Evolutionary conservation across 108 stramenopile genomes (phyloP).

Genomic region (Conticribra guillardii): DNA sequence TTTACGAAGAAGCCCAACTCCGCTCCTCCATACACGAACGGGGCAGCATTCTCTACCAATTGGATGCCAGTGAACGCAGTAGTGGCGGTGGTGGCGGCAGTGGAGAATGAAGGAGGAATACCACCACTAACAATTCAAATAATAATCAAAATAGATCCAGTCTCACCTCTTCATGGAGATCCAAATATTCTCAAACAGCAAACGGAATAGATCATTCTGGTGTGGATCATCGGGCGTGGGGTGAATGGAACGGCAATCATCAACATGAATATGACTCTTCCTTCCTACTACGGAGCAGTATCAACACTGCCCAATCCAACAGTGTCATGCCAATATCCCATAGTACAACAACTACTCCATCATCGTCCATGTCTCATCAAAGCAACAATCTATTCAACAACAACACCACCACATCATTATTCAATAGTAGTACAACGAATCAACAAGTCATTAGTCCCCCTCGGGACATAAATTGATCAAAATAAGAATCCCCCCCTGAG

Average conservation of each 20-base stretch:
- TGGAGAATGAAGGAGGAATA: not conserved
- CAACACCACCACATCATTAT: not conserved
- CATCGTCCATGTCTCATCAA: not conserved
- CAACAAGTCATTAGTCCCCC: constrained; percentile 1
- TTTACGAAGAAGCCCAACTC: constrained; percentile 13
- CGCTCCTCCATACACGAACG: not conserved
- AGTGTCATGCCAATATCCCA: too few species aligned
- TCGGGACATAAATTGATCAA: constrained; percentile 21
- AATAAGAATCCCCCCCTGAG: constrained; percentile 1
- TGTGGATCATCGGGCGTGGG: too few species aligned
- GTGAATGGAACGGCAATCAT: too few species aligned
- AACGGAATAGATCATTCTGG: too few species aligned
- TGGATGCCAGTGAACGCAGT: not conserved
- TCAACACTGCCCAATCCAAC: too few species aligned
- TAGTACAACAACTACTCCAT: too few species aligned
- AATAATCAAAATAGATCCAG: not conserved
- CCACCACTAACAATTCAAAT: not conserved
- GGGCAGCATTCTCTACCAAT: constrained; percentile 14
- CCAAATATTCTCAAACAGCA: too few species aligned
- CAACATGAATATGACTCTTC: too few species aligned
- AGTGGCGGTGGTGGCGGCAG: not conserved
- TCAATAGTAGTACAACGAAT: not conserved
- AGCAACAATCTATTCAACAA: not conserved
- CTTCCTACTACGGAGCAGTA: too few species aligned
- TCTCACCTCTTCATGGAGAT: too few species aligned